These are phyloP conservation scores for Fusarium austroafricanum DNA, from an alignment of 2,329 filamentous ascomycete species.

Conservation along the genomic window DNA sequence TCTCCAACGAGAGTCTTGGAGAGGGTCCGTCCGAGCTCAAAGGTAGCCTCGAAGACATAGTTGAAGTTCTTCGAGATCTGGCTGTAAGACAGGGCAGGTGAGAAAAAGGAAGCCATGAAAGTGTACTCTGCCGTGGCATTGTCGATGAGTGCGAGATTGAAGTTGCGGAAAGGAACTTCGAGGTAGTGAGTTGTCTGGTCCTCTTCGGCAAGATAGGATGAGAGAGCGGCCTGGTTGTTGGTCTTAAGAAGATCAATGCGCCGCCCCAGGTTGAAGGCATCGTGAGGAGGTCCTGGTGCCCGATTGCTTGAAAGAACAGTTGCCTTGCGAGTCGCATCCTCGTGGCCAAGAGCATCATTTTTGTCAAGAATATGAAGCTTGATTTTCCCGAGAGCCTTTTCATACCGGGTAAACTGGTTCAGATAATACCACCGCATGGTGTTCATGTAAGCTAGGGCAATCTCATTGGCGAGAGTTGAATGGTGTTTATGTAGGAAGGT, in stretches of 20 bases:
- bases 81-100: conserved; percentile 78
- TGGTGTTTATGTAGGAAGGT: conserved; percentile 87
- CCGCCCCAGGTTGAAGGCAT: conserved; percentile 89
- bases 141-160: conserved; percentile 93
- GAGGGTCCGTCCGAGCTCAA: conserved; percentile 81
- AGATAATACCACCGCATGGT: conserved; percentile 99
- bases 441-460: conserved; percentile 93
- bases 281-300: conserved; percentile 71
- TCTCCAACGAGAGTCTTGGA: conserved; percentile 81
- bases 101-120: conserved; percentile 91
- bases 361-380: conserved; percentile 86
- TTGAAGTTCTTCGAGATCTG: conserved; percentile 85
- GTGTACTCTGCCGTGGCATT: conserved; percentile 96
- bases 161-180: conserved; percentile 91
- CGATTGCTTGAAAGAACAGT: conserved; percentile 63
- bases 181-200: conserved; percentile 87
- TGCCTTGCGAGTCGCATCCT: conserved; percentile 75
- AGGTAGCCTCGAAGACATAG: conserved; percentile 90
- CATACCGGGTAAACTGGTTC: conserved; percentile 90
- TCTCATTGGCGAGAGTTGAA: conserved; percentile 85
- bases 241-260: conserved; percentile 84
- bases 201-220: conserved; percentile 92
- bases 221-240: conserved; percentile 78
- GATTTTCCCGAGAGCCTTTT: conserved; percentile 83
- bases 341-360: conserved; percentile 83